Evolutionary conservation across 2,329 filamentous ascomycete species (phyloP).

Genomic region (Ceratocystis variospora): DNA sequence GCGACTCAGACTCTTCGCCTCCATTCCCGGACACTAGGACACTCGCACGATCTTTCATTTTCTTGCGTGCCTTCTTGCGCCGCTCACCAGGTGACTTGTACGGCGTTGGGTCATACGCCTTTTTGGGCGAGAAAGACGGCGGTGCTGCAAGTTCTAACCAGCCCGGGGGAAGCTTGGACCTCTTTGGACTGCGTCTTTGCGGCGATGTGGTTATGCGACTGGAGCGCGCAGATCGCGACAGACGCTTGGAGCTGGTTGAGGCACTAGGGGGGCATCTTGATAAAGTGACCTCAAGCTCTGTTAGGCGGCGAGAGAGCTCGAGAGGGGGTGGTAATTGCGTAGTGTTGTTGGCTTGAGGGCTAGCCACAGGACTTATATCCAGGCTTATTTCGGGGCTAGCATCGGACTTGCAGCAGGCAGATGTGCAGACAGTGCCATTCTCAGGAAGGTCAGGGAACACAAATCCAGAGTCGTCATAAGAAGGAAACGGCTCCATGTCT

Average conservation of each 20-base stretch:
- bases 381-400: not conserved
- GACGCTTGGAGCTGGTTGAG: not conserved
- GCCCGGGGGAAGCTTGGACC: not conserved
- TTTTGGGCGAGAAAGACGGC: conserved; percentile 10
- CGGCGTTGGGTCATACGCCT: conserved; percentile 11
- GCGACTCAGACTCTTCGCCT: not conserved
- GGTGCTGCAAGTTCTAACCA: not conserved
- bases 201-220: not conserved
- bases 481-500: conserved; percentile 16
- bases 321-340: not conserved
- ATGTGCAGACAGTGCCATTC: not conserved
- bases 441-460: conserved; percentile 4
- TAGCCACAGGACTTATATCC: not conserved
- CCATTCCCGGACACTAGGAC: not conserved
- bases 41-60: not conserved
- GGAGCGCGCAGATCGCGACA: not conserved
- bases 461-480: conserved; percentile 16
- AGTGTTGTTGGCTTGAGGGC: not conserved
- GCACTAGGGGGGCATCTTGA: not conserved
- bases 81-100: conserved; percentile 6
- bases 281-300: not conserved
- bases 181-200: not conserved
- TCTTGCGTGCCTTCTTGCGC: conserved; percentile 11
- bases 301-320: not conserved
- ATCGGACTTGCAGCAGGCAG: not conserved